Evolutionary conservation across 1,139 yeast genomes (phyloP).

Genomic region (Candida gigantensis): DNA sequence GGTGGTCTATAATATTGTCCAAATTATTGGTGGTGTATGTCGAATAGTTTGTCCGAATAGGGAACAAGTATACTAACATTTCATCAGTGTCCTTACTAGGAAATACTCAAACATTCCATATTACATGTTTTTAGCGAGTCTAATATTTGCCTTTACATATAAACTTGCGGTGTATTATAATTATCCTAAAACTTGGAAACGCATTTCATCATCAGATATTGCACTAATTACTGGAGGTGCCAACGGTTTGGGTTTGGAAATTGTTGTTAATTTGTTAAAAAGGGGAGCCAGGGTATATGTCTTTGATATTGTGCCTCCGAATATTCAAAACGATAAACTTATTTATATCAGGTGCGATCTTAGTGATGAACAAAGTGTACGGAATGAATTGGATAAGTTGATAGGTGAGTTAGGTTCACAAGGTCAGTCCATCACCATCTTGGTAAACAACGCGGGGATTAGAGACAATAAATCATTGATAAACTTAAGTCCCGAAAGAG

Average conservation of each 20-base stretch:
- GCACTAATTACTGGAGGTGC: slow-evolving; percentile 70
- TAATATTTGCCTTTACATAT: slow-evolving; percentile 7
- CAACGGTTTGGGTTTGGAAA: slow-evolving; percentile 55
- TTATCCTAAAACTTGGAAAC: slow-evolving; percentile 15
- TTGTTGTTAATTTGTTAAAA: slow-evolving; percentile 36
- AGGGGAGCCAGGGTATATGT: slow-evolving; percentile 39
- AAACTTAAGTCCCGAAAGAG: slow-evolving; percentile 31
- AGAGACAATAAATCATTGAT: slow-evolving; percentile 50
- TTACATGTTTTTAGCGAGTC: slow-evolving; percentile 6
- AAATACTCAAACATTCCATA: slow-evolving; percentile 10
- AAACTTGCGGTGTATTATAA: slow-evolving; percentile 10
- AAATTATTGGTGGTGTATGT: slow-evolving; percentile 12
- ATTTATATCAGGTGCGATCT: slow-evolving; percentile 52
- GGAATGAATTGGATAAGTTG: slow-evolving; percentile 20
- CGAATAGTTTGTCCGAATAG: slow-evolving; percentile 7
- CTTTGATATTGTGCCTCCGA: slow-evolving; percentile 48
- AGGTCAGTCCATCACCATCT: slow-evolving; percentile 45
- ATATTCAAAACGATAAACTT: slow-evolving; percentile 19
- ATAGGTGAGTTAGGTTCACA: slow-evolving; percentile 28
- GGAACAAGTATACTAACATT: no score
- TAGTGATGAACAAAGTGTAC: slow-evolving; percentile 33
- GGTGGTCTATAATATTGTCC: slow-evolving; percentile 7
- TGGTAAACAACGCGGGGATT: slow-evolving; percentile 78
- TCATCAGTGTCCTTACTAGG: slow-evolving; percentile 9
- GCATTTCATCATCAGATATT: slow-evolving; percentile 23